Base-by-base conservation (phyloP, 768 basidiomycete genomes). In the Leucogyrophana mollusca region DNA sequence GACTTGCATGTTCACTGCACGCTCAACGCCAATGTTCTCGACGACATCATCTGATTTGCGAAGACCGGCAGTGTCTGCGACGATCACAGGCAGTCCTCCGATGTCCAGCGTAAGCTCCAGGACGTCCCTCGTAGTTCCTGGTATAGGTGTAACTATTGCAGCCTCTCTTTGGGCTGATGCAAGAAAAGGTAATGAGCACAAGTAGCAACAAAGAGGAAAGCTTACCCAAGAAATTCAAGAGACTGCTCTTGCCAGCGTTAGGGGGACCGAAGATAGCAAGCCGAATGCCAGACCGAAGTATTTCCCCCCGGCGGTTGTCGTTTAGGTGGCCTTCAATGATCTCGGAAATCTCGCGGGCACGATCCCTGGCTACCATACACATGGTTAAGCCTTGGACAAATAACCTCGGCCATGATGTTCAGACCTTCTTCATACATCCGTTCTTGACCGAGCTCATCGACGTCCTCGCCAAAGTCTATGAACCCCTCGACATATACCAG, bases 261-360 rank as follows among this genome's bases (percentile, higher is more conserved):
- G 94, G 90, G 18, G 92, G 90, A 1, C 93, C 93, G 57, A 94
- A 93, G 32, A 96, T 94, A 11, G 89, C 85, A 8, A 95, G 72
- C 36, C 80, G 82, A 39, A 94, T 78, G 2, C 93, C 94, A 1
- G 82, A 79, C 10, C 90, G 82, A 49, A 94, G 69, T 41, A 95
- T 82, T 61, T 95, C 93, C 0, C 92, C 91, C 27, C 85, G 74
- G 16, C 85, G 78, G 38, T 78, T 80, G 62, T 94, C 91, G 4
- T 75, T 63, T 1, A 94, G 69, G 45, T 89, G 79, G 0, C 54
- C 60, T 24, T 65, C 63, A 34, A 95, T 87, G 23, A 60, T 69
- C 0, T 60, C 46, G 34, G 78, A 72, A 3, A 94, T 73, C 8
- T 59, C 54, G 8, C 58, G 53, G 4, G 79, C 85, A 32, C 77